Percentiles rank a stretch among this genome's conserved stretches.
These are phyloP conservation scores for Simplicillium sp. DNA, from an alignment of 2,329 filamentous ascomycete genomes.

Conservation along the genomic window DNA sequence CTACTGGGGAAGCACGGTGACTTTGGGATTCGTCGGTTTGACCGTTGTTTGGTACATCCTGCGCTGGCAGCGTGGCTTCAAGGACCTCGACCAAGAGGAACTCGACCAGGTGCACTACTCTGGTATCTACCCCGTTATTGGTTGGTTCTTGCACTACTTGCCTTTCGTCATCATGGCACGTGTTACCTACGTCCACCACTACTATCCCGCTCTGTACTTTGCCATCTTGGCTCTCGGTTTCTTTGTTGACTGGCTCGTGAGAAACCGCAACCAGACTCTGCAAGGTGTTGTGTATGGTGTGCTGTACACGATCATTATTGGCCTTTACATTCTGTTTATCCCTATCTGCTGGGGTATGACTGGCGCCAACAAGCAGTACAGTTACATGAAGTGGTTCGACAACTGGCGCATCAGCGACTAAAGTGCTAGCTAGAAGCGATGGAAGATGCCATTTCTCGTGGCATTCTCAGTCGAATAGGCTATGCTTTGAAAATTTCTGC, in stretches of 20 bases:
- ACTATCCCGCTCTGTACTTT: constrained; percentile 97
- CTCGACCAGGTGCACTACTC: constrained; percentile 94
- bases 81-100: constrained; percentile 67
- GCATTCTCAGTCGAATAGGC: not conserved
- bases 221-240: constrained; percentile 87
- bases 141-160: constrained; percentile 94
- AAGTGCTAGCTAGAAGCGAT: constrained; percentile 3
- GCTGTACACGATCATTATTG: constrained; percentile 66
- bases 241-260: constrained; percentile 73
- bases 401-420: constrained; percentile 73
- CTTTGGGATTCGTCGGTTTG: constrained; percentile 62
- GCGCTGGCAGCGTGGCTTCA: constrained; percentile 92
- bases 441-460: not conserved
- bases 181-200: constrained; percentile 98
- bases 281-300: constrained; percentile 62
- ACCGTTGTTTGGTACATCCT: constrained; percentile 77
- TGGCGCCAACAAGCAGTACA: constrained; percentile 73
- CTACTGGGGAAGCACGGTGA: constrained; percentile 87
- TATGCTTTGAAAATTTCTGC: not conserved
- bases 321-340: constrained; percentile 82
- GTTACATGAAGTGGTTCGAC: constrained; percentile 88
- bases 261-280: constrained; percentile 52
- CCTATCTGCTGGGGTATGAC: constrained; percentile 96
- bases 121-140: constrained; percentile 80
- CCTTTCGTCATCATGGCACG: constrained; percentile 96